Percentiles rank a stretch among this genome's conserved stretches.
Conservation (phyloP, 257 asterid species). For the Capsicum pubescens region DNA sequence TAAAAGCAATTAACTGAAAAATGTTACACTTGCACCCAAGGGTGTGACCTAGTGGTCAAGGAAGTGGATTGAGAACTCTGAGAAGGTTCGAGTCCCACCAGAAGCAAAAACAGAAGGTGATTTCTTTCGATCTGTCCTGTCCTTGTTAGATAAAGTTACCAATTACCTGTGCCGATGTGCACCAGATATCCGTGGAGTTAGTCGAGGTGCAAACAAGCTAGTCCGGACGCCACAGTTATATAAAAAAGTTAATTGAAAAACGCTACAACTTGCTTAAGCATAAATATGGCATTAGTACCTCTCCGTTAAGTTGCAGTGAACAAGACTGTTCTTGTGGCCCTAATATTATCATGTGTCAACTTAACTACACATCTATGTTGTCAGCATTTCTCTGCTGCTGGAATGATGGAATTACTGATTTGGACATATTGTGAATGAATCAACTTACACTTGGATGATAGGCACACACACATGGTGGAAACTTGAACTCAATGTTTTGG, state of each 20-base stretch:
- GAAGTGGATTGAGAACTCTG: background rate
- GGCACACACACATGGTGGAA: slow-evolving; percentile 18
- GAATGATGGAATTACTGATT: slow-evolving; percentile 18
- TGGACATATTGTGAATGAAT: slow-evolving; percentile 17
- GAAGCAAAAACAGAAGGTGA: background rate
- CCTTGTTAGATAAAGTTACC: background rate
- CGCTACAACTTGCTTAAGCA: background rate
- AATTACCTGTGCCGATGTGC: background rate
- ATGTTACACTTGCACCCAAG: background rate
- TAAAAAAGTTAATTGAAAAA: background rate
- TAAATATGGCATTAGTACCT: slow-evolving; percentile 4
- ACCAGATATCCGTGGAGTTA: background rate
- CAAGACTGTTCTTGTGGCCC: background rate
- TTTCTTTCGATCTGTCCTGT: background rate
- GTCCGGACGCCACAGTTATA: background rate
- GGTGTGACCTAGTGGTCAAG: background rate
- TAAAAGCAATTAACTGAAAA: background rate
- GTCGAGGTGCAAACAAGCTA: background rate
- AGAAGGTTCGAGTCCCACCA: background rate
- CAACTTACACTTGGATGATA: background rate
- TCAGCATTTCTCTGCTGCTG: slow-evolving; percentile 11
- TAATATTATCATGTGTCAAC: background rate
- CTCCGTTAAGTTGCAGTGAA: slow-evolving; percentile 13
- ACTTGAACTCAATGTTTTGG: background rate
- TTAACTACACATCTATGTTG: background rate